Evolutionary conservation across 176 grass and related monocot species (phyloP), one percentile per base, ranked within the genome.

Genomic region (Zizania latifolia): DNA sequence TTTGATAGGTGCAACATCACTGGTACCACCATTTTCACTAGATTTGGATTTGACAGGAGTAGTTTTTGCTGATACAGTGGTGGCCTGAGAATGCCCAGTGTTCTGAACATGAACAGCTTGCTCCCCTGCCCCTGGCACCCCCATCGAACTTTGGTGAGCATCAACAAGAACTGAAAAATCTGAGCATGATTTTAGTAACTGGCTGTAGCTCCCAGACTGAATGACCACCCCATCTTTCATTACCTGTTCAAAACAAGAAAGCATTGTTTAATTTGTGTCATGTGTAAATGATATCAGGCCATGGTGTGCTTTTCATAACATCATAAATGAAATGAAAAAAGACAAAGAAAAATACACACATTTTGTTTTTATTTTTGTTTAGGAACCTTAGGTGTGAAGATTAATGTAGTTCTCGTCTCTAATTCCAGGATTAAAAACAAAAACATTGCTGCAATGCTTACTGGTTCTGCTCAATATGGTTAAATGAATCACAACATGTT

Each of bases 141-240:
- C 94, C 84, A 89, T 97, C n/a, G 94, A 93, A 86, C 88, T 97
- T 55, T 93, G 81, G 74, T 97, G 94, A 80, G 94, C 94, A 65
- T 75, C 51, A 74, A 93, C 90, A 70, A 97, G 88, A 61, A 62
- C 88, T 32, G 84, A 74, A 72, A 97, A 97, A 44, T 97, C 88
- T 15, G 86, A 41, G 31, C 86, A 87, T 30, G 71, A 37, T 69
- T 66, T 24, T 68, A 93, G 70, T 48, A 97, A 72, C 55, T 93
- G 84, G n/a, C 22, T 34, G 27, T 97, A 97, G 65, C 81, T 65
- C 19, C 88, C 94, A 33, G 88, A 93, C 34, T 91, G 88, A 45
- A 87, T 85, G 24, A 97, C 70, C 26, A 48, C 30, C 22, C 94
- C 90, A 78, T 89, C 86, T 60, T 85, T 85, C 90, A 93, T 93